Evolutionary conservation across 2,329 filamentous ascomycete genomes (phyloP), one percentile per base, ranked within the genome.

Genomic region (Claviceps arundinis): DNA sequence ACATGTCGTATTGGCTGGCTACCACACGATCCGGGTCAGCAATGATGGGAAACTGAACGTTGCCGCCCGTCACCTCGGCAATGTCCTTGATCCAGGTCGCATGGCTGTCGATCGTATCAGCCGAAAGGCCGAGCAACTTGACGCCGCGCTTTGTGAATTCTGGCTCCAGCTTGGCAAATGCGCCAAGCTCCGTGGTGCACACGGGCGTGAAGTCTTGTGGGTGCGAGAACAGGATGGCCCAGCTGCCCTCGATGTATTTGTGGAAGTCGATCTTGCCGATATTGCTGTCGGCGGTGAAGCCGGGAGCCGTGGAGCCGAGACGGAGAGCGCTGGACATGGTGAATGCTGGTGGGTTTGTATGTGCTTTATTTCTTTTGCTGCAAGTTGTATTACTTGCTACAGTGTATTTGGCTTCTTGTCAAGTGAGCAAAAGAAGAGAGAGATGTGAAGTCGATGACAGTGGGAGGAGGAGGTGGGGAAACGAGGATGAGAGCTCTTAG

Each of bases 151-250:
- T 88, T 64, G 82, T 78, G 71, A 96, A 95, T 70, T 95, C 89
- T 62, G 82, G 80, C 74, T 89, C 83, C 57, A 95, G 78, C 73
- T 90, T 93, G 61, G 89, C 87, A 63, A 96, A 94, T 55, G 89
- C 89, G 57, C 89, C 90, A 56, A 96, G 84, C 75, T 96, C 90
- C 51, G 89, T 96, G 58, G 90, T 96, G 78, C 90, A 96, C 55
- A 95, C 90, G 51, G 90, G 90, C 1, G 90, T 95, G 77, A 87
- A 95, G 71, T 95, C 90, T 69, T 84, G 85, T 3, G 87, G 87
- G 73, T 91, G 87, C 37, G 84, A 89, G 76, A 93, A 91, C 61
- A 93, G 75, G 58, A 93, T 80, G 54, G 84, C 81, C 87, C 87
- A 91, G 63, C 78, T 84, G 74, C 85, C 76, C 64, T 82, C 84